These are phyloP conservation scores for Talaromyces stipitatus DNA, from an alignment of 495 filamentous ascomycete genomes.

Conservation along the genomic window DNA sequence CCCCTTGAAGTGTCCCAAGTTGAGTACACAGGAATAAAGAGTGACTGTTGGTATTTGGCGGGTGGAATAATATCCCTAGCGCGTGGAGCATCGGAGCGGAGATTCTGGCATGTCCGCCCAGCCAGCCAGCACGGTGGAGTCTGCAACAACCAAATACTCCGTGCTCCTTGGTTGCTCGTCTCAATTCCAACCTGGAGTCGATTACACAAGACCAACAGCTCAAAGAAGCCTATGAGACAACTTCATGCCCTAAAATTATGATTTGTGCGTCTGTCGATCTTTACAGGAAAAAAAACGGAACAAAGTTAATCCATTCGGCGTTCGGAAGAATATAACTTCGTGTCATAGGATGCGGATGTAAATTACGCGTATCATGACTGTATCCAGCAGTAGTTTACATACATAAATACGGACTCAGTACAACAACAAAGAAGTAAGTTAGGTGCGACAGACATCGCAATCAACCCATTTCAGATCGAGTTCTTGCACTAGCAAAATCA, in stretches of 20 bases:
- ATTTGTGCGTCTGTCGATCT: background rate
- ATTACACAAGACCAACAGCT: too few relatives aligned
- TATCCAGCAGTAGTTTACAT: background rate
- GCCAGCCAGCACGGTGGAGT: background rate
- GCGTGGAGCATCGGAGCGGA: background rate
- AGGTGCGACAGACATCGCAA: background rate
- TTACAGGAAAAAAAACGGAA: too few relatives aligned
- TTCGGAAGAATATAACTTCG: background rate
- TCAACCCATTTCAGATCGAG: background rate
- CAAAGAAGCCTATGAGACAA: too few relatives aligned
- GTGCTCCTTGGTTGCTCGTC: background rate
- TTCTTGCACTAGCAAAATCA: background rate
- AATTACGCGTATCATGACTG: background rate
- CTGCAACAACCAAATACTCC: background rate
- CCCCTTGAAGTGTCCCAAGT: background rate
- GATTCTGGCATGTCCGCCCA: background rate
- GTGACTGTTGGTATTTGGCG: background rate
- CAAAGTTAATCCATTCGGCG: background rate
- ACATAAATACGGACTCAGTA: too few relatives aligned
- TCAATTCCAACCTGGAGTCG: too few relatives aligned
- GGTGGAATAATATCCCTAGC: background rate
- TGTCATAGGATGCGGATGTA: background rate
- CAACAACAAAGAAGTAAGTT: background rate
- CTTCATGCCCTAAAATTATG: too few relatives aligned
- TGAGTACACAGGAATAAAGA: background rate